Percentiles rank a stretch among this genome's conserved stretches.
phyloP scores from a whole-genome alignment of 768 basidiomycete genomes.

The Suillus spraguei region DNA sequence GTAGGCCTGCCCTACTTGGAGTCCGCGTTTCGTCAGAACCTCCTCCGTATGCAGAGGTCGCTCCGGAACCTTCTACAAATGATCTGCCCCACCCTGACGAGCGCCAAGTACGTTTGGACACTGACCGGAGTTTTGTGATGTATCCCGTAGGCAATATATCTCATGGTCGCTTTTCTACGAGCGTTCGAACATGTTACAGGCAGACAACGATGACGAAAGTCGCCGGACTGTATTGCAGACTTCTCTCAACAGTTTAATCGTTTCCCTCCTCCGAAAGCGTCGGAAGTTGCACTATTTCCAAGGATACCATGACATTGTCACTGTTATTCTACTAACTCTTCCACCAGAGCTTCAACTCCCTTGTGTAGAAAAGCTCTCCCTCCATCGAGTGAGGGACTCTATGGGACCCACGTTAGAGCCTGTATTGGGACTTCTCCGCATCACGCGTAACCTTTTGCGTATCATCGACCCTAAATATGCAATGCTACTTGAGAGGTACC shows the following conservation, averaged over 20 bases:
- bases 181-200: conserved; percentile 17
- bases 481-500: conserved; percentile 65
- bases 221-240: conserved; percentile 50
- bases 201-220: conserved; percentile 16
- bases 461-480: conserved; percentile 73
- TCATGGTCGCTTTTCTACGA: conserved; percentile 13
- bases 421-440: conserved; percentile 72
- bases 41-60: conserved; percentile 29
- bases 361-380: conserved; percentile 71
- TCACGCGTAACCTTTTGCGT: conserved; percentile 73
- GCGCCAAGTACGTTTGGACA: conserved; percentile 85
- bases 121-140: conserved; percentile 89
- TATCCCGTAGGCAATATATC: conserved; percentile 78
- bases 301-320: conserved; percentile 93
- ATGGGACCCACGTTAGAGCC: conserved; percentile 88
- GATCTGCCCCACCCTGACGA: conserved; percentile 67
- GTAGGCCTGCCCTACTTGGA: conserved; percentile 33
- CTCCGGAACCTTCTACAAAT: conserved; percentile 15
- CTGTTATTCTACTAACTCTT: conserved; percentile 78
- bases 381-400: conserved; percentile 78
- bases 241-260: conserved; percentile 71
- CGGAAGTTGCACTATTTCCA: conserved; percentile 82
- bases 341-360: conserved; percentile 57
- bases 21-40: conserved; percentile 43
- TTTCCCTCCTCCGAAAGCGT: conserved; percentile 71